A percentile compares a stretch with the other conserved stretches of the same genome.
Conservation (phyloP, 2,329 filamentous ascomycete genomes). For the Phaeosphaeriaceae sp. region DNA sequence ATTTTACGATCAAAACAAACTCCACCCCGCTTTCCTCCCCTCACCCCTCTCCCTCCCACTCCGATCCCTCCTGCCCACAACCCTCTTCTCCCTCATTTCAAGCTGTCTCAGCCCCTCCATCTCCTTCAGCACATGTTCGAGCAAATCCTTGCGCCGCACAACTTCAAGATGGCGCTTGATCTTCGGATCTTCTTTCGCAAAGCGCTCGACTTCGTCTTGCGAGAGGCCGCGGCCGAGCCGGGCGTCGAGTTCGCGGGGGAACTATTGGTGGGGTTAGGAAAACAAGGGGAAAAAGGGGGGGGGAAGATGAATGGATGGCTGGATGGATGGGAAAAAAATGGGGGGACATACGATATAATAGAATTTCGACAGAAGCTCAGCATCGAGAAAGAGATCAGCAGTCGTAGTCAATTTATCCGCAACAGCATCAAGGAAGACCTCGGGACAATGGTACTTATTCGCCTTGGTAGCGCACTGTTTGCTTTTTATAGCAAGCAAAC, state of each 20-base stretch:
- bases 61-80: slow-evolving; percentile 21
- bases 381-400: slow-evolving; percentile 95
- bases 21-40: slow-evolving; percentile 27
- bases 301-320: slow-evolving; percentile 82
- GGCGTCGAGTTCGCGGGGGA: slow-evolving; percentile 88
- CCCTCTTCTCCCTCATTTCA: slow-evolving; percentile 73
- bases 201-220: slow-evolving; percentile 80
- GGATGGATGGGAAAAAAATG: no score
- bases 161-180: slow-evolving; percentile 89
- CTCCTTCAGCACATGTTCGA: slow-evolving; percentile 92
- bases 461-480: slow-evolving; percentile 83
- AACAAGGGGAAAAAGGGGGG: slow-evolving; percentile 78
- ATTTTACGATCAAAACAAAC: no score
- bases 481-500: slow-evolving; percentile 83
- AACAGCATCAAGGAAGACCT: slow-evolving; percentile 97
- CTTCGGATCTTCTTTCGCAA: slow-evolving; percentile 92
- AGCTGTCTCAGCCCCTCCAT: slow-evolving; percentile 90
- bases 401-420: slow-evolving; percentile 94
- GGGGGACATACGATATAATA: slow-evolving; percentile 73
- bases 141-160: slow-evolving; percentile 86
- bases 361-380: slow-evolving; percentile 94
- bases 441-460: slow-evolving; percentile 97
- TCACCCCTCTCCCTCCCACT: slow-evolving; percentile 25
- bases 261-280: slow-evolving; percentile 56
- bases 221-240: slow-evolving; percentile 82